Evolutionary conservation across 148 eudicot genomes (phyloP).

Genomic region (Rheum nobile): DNA sequence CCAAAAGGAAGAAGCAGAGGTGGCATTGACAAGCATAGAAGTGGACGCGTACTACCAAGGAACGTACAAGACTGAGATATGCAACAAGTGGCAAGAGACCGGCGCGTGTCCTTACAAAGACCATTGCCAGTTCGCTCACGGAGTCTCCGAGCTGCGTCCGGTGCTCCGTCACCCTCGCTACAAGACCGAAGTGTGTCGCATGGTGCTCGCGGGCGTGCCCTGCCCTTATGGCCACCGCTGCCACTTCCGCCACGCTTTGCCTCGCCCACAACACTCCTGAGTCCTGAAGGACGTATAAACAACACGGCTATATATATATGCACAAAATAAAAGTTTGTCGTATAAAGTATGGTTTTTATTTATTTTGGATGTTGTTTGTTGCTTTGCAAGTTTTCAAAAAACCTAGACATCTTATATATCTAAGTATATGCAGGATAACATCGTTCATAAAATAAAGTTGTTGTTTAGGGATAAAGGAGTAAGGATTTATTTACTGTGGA

Average conservation of each 20-base stretch:
- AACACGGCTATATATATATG: neutral
- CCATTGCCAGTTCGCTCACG: constrained; percentile 56
- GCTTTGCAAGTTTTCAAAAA: neutral
- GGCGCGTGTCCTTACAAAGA: constrained; percentile 42
- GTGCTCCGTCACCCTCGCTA: constrained; percentile 63
- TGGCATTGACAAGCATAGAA: constrained; percentile 17
- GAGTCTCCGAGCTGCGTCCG: constrained; percentile 52
- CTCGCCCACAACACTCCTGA: neutral
- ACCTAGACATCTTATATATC: neutral
- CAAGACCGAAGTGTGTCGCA: constrained; percentile 64
- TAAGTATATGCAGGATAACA: neutral
- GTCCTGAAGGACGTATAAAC: neutral
- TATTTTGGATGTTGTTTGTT: neutral
- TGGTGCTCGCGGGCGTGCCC: constrained; percentile 35
- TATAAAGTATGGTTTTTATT: neutral
- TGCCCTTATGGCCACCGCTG: constrained; percentile 80
- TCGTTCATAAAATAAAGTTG: neutral
- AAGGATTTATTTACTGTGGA: neutral
- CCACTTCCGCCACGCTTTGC: constrained; percentile 54
- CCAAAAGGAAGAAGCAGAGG: constrained; percentile 22
- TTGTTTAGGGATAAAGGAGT: neutral
- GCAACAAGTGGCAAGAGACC: constrained; percentile 64
- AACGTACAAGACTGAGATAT: constrained; percentile 51
- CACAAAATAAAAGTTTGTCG: neutral
- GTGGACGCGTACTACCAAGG: constrained; percentile 53